A percentile compares a stretch with the other conserved stretches of the same genome.
Evolutionary conservation across 2,329 filamentous ascomycete species (phyloP).

Genomic region (Clarireedia paspali): DNA sequence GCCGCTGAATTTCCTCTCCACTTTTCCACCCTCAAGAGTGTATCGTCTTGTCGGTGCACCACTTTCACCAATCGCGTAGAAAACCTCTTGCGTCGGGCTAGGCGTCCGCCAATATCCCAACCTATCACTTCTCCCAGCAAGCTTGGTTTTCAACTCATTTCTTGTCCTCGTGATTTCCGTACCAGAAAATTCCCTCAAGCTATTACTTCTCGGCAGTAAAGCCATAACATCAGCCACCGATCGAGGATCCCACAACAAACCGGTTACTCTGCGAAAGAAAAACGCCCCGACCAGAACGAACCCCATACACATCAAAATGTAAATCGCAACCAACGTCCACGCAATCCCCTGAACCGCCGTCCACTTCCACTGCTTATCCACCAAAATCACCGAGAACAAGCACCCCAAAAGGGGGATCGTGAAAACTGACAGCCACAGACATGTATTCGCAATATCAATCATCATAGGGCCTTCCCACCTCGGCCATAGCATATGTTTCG

Average conservation of each 20-base stretch:
- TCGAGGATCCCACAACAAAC: constrained; percentile 76
- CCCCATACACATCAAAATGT: constrained; percentile 57
- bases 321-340: constrained; percentile 71
- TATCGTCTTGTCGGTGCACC: constrained; percentile 43
- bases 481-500: constrained; percentile 61
- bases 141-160: constrained; percentile 44
- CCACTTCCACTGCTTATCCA: constrained; percentile 65
- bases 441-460: constrained; percentile 56
- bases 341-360: constrained; percentile 67
- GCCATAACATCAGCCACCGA: constrained; percentile 76
- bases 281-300: constrained; percentile 52
- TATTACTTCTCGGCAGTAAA: constrained; percentile 73
- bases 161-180: constrained; percentile 53
- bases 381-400: constrained; percentile 58
- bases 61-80: constrained; percentile 71
- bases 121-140: constrained; percentile 54
- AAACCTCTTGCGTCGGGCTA: constrained; percentile 53
- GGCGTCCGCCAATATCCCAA: constrained; percentile 82
- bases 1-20: constrained; percentile 34
- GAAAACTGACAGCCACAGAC: constrained; percentile 72
- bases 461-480: constrained; percentile 59
- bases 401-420: constrained; percentile 75
- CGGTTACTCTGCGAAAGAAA: constrained; percentile 60
- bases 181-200: constrained; percentile 62
- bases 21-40: constrained; percentile 39